Evolutionary conservation across 2,329 filamentous ascomycete species (phyloP), one percentile per base, ranked within the genome.

Genomic region (Furcasterigmium furcatum): DNA sequence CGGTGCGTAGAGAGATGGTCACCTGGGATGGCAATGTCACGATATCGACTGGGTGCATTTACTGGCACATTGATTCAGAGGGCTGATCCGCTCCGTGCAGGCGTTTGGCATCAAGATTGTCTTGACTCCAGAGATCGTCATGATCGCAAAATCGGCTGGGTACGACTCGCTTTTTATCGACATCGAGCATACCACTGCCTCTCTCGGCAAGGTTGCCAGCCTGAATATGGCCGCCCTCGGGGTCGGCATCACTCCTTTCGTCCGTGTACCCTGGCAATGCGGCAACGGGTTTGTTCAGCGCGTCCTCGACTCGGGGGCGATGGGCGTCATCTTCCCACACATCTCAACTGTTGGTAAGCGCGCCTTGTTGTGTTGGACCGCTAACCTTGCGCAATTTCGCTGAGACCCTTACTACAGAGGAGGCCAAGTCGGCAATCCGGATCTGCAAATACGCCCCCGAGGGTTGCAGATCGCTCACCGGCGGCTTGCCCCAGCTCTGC

Each of bases 111-210:
- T 35, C 32, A 35, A 35, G n/a, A 19, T 35, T 5, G 32, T 18
- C 5, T 9, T 16, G 14, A 35, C 32, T 16, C 32, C 32, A 16
- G 32, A 35, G 16, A 19, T 35, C 5, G 16, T 18, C 14, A 35
- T 35, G 32, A 19, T 19, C 9, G 32, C 32, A 7, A 35, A 35
- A 16, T 16, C 32, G 16, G 32, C 16, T 19, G 32, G 32, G 4
- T 35, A 35, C 16, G 32, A 35, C 32, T 35, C 32, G 14, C 32
- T 35, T 16, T 63, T 66, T 53, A 63, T 67, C 47, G 64, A 67
- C 38, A 53, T 65, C 25, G 62, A 67, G 45, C 63, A 65, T 47
- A 57, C 62, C 5, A 47, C 51, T 5, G 43, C 64, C 9, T 54
- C 60, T 2, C 42, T 64, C 12, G 46, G 52, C 12, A 49, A 59